Conservation (phyloP, 1,284 basidiomycete species). For the Leccinum fallax region DNA sequence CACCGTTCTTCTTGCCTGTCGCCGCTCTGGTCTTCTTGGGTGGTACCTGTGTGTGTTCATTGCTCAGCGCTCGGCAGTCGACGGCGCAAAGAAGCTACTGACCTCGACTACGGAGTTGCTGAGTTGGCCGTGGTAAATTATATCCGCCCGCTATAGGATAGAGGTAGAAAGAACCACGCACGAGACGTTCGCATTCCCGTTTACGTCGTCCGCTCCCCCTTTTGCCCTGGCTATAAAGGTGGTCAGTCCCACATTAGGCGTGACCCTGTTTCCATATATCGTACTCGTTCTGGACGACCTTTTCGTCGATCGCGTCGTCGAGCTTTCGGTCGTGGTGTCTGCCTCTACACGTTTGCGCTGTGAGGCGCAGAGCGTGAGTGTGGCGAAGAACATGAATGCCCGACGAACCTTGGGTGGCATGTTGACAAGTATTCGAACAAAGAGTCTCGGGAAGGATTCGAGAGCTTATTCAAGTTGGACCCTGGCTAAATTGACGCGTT, state of each 20-base stretch:
- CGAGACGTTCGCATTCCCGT: constrained; percentile 16
- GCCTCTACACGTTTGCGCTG: constrained; percentile 47
- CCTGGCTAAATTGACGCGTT: constrained; percentile 27
- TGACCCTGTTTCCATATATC: constrained; percentile 6
- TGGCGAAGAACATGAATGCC: not conserved
- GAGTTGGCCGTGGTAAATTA: constrained; percentile 9
- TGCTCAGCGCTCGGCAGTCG: not conserved
- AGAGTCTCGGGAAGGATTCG: not conserved
- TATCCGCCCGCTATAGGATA: constrained; percentile 1
- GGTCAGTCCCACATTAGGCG: constrained; percentile 4
- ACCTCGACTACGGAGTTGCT: constrained; percentile 27
- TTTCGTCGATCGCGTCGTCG: constrained; percentile 48
- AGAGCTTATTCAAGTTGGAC: not conserved
- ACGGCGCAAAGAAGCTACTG: constrained; percentile 6
- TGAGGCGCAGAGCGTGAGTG: not conserved
- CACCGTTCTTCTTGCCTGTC: constrained; percentile 25
- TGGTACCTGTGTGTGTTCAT: constrained; percentile 16
- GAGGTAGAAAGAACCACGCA: constrained; percentile 22
- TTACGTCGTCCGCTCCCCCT: constrained; percentile 9
- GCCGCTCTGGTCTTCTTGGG: constrained; percentile 42
- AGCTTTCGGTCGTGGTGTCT: constrained; percentile 23
- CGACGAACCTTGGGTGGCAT: constrained; percentile 46
- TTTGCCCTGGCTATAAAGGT: constrained; percentile 21
- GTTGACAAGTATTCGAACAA: not conserved
- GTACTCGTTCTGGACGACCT: constrained; percentile 45